Evolutionary conservation across 352 stramenopile species (phyloP), one percentile per base, ranked within the genome.

Genomic region (Phytopythium delawarense): DNA sequence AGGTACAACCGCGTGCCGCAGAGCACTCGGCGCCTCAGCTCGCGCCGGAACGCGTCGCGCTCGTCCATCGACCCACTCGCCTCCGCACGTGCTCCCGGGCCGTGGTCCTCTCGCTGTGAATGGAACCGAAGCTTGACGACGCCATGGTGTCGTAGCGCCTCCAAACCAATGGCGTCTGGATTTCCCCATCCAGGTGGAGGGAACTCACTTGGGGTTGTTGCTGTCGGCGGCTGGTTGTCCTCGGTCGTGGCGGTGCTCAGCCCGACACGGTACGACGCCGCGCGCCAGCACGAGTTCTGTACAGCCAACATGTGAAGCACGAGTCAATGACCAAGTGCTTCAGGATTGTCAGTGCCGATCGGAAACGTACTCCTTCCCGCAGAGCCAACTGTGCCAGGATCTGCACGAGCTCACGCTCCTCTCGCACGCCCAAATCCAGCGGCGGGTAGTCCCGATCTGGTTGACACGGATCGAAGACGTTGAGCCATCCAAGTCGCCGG

Each of bases 401-500:
- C 61, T 91, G 82, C 20, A 89, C 84, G 2, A 96, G 73, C 49
- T 91, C 76, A 4, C 87, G 75, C 55, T 96, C 81, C 50, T 96
- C 89, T 12, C 74, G 71, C 21, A 88, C 63, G 30, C 80, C 79
- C 9, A 97, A 66, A 37, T 96, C 76, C 2, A 97, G 62, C 0
- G 68, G 70, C 21, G 76, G 76, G 39, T 92, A 97, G 44, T 80
- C 72, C 9, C 85, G 75, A 59, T 97, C 87, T 1, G 83, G 80
- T 34, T 89, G 75, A n/a, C 78, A 51, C 3, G 87, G 84, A 56
- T 97, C 89, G 28, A 93, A 72, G 4, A 92, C 75, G 42, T 96
- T 96, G 39, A 97, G 84, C 85, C 86, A 96, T 0, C 89, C 89
- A 15, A 97, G 68, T 2, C 79, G 70, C 11, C 73, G 75, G 2